Evolutionary conservation across 768 basidiomycete genomes (phyloP), one percentile per base, ranked within the genome.

Genomic region (Wakefieldia striispora): DNA sequence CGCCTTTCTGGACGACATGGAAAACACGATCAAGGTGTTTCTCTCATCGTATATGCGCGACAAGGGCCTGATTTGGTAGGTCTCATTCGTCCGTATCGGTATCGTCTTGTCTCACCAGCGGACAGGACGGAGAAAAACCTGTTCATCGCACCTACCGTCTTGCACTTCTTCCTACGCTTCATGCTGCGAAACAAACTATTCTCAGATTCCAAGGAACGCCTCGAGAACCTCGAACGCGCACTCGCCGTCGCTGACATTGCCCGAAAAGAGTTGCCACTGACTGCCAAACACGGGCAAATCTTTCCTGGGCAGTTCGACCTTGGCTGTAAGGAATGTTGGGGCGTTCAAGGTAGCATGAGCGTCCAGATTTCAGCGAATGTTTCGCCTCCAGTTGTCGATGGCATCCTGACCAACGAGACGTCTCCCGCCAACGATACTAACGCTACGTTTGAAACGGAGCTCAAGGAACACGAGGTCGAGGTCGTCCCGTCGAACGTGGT

Each of bases 1-100:
- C 3, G 59, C 67, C 2, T 91, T 91, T 62, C 57, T 89, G 46
- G 66, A 77, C 27, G 74, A 87, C 46, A 84, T 88, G 7, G 84
- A 82, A 51, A 65, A 63, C n/a, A 65, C 73, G 31, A 68, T 84
- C 55, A 81, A 74, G 51, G 72, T 88, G 13, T 91, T 89, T 65
- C 69, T 91, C 50, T 84, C 85, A 2, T 85, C 84, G 2, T 78
- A 84, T 57, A 81, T 82, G 68, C 70, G 78, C 21, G 75, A 80
- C 46, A 79, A 79, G 45, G 89, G 88, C 14, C 66, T 87, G 29
- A 75, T 82, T 49, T 89, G 83, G 87, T 86, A 56, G 19, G 46
- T 37, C 8, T 40, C 47, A 43, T n/a, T 16, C 47, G n/a, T n/a
- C 21, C 20, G 12, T 11, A 23, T 40, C n/a, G 17, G 20, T 4